Percentiles rank a stretch among this genome's conserved stretches.
These are phyloP conservation scores for Plasmodium gaboni DNA, from an alignment of 169 alveolate genomes.

Conservation along the genomic window DNA sequence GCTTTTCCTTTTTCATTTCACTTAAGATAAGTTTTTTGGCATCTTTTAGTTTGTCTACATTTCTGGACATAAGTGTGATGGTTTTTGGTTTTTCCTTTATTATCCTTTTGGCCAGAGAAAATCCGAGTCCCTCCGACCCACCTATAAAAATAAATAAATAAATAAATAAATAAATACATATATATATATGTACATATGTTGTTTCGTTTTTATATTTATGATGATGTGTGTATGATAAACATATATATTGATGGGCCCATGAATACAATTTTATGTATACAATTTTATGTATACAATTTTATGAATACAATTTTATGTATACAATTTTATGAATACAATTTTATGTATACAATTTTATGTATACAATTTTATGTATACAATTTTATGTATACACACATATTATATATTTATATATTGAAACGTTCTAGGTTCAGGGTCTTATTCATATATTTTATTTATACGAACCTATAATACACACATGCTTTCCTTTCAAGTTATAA, in stretches of 20 bases:
- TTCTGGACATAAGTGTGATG: constrained; percentile 36
- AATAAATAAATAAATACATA: not conserved
- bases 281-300: not conserved
- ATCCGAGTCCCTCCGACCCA: constrained; percentile 71
- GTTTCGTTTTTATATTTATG: not conserved
- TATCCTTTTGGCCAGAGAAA: constrained; percentile 48
- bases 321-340: not conserved
- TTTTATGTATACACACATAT: not conserved
- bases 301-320: not conserved
- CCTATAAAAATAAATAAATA: constrained; percentile 10
- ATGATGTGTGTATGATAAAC: not conserved
- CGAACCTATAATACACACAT: constrained; percentile 61
- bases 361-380: not conserved
- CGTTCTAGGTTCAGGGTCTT: too few relatives aligned
- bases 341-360: not conserved
- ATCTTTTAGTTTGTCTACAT: constrained; percentile 25
- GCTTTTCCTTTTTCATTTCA: constrained; percentile 1
- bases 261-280: not conserved
- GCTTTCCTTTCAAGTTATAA: constrained; percentile 29
- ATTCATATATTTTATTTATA: not conserved
- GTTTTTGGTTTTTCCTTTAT: constrained; percentile 38
- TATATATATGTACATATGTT: not conserved
- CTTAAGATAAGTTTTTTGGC: constrained; percentile 28
- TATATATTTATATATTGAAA: too few relatives aligned
- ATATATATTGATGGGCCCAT: not conserved